Conservation (phyloP, 2,329 filamentous ascomycete species). For the Pseudopithomyces maydicus region DNA sequence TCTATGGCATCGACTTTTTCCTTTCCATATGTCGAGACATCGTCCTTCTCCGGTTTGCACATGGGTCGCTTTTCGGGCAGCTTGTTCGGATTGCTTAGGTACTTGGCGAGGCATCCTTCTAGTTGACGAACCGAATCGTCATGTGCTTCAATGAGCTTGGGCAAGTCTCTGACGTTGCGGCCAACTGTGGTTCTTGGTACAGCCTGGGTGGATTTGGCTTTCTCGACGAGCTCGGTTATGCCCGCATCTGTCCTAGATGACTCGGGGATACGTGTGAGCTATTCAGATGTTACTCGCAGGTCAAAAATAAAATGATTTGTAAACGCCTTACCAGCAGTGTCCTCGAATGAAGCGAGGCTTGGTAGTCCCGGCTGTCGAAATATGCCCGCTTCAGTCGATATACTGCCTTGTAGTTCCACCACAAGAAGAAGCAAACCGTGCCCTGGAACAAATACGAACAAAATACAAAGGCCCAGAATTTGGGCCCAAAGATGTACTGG, state of each 20-base stretch:
- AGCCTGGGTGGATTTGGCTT: slow-evolving; percentile 74
- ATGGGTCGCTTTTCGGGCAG: slow-evolving; percentile 77
- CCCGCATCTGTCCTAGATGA: slow-evolving; percentile 80
- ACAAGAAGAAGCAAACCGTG: slow-evolving; percentile 78
- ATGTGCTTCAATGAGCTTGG: slow-evolving; percentile 82
- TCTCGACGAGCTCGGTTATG: slow-evolving; percentile 81
- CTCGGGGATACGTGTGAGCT: slow-evolving; percentile 83
- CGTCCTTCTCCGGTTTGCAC: slow-evolving; percentile 79
- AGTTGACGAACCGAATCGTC: slow-evolving; percentile 78
- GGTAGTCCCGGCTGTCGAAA: slow-evolving; percentile 85
- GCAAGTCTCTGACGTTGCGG: slow-evolving; percentile 88
- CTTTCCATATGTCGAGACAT: slow-evolving; percentile 66
- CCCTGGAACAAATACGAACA: slow-evolving; percentile 70
- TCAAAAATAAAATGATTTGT: neutral
- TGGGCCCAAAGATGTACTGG: slow-evolving; percentile 55
- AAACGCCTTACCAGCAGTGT: slow-evolving; percentile 56
- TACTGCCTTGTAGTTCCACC: slow-evolving; percentile 84
- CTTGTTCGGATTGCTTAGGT: slow-evolving; percentile 81
- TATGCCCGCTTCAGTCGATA: slow-evolving; percentile 73
- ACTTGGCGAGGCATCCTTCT: slow-evolving; percentile 78
- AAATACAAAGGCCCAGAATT: slow-evolving; percentile 64
- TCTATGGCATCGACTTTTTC: slow-evolving; percentile 91
- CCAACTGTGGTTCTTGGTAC: slow-evolving; percentile 81
- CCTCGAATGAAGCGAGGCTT: slow-evolving; percentile 78
- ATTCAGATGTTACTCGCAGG: slow-evolving; percentile 6